phyloP scores from a whole-genome alignment of 73 alveolate species.

The Paramecium bursaria region DNA sequence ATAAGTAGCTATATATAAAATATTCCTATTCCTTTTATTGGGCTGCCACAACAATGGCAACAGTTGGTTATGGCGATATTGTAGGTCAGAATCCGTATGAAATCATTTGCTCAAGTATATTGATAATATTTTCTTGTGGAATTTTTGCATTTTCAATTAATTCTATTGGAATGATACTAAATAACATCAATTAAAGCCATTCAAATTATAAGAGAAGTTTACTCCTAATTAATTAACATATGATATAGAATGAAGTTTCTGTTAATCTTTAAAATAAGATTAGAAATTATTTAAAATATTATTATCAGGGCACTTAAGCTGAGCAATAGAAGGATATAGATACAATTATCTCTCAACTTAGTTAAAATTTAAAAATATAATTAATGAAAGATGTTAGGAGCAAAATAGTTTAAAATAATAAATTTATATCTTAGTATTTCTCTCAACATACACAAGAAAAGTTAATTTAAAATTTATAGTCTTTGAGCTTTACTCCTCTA shows the following conservation, averaged over 20 bases:
- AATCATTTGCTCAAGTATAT: constrained; percentile 1
- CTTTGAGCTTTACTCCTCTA: too few species aligned
- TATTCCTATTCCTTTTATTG: constrained; percentile 48
- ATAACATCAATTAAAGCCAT: neutral
- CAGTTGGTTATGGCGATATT: constrained; percentile 49
- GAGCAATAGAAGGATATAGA: too few species aligned
- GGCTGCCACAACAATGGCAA: constrained; percentile 54
- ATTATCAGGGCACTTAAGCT: too few species aligned
- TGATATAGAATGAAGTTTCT: constrained; percentile 40
- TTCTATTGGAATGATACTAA: constrained; percentile 37
- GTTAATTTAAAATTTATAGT: too few species aligned
- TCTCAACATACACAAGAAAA: too few species aligned
- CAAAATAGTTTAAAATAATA: too few species aligned
- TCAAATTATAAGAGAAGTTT: neutral
- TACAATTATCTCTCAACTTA: too few species aligned
- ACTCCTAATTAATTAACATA: neutral
- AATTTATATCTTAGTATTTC: too few species aligned
- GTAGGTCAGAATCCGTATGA: constrained; percentile 20
- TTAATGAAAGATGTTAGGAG: too few species aligned
- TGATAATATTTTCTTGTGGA: constrained; percentile 42
- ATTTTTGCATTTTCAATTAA: constrained; percentile 47
- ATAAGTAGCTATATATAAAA: neutral
- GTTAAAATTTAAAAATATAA: too few species aligned
- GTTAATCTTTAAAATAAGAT: constrained; percentile 3
- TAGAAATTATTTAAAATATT: constrained; percentile 39